Evolutionary conservation across 2,329 filamentous ascomycete genomes (phyloP).

Genomic region (Talaromyces sp.): DNA sequence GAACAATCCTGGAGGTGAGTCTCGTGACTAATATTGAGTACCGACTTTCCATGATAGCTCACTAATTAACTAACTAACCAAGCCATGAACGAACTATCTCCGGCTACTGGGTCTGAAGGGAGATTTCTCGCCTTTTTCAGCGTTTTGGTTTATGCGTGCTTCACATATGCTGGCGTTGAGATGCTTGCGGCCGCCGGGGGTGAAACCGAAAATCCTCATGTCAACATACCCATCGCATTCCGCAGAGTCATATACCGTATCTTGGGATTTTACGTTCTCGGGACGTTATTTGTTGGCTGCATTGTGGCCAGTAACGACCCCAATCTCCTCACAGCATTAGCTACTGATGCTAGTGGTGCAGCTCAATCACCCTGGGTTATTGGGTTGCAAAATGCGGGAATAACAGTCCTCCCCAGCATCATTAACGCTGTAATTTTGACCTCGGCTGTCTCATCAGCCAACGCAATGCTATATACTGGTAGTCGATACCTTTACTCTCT

Average conservation of each 20-base stretch:
- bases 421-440: constrained; percentile 78
- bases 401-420: constrained; percentile 60
- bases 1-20: constrained; percentile 38
- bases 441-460: constrained; percentile 72
- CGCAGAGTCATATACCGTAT: constrained; percentile 58
- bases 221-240: constrained; percentile 57
- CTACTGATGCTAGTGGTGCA: constrained; percentile 46
- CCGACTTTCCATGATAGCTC: not conserved
- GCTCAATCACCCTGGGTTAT: constrained; percentile 45
- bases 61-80: not conserved
- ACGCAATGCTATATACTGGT: constrained; percentile 70
- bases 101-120: constrained; percentile 36
- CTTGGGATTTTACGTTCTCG: constrained; percentile 56
- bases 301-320: constrained; percentile 53
- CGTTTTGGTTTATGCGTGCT: constrained; percentile 37
- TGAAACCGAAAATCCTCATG: constrained; percentile 54
- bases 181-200: constrained; percentile 53
- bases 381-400: constrained; percentile 51
- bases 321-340: constrained; percentile 27
- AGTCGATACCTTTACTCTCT: constrained; percentile 64
- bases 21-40: not conserved
- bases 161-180: constrained; percentile 25
- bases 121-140: constrained; percentile 50
- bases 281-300: constrained; percentile 56
- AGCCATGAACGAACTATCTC: constrained; percentile 58